Conservation (phyloP, 2,329 filamentous ascomycete species). For the Alternaria sp. region DNA sequence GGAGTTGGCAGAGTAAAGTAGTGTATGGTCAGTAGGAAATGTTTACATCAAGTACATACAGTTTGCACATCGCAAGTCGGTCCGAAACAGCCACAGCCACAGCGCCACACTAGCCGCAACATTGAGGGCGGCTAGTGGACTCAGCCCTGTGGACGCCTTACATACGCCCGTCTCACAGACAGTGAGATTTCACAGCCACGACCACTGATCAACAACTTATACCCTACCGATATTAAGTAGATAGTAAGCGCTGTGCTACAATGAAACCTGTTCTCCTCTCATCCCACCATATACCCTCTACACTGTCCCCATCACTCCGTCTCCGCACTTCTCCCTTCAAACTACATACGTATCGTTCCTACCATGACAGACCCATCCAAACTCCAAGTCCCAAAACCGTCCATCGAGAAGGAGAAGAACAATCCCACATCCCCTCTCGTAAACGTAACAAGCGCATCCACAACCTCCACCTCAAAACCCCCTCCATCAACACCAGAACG, state of each 20-base stretch:
- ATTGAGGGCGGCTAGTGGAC: not conserved
- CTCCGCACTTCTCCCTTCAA: not conserved
- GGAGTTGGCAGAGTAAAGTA: conserved; percentile 35
- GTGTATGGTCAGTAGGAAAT: not conserved
- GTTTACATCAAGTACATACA: not conserved
- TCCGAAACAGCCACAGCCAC: not conserved
- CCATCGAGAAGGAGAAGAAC: not conserved
- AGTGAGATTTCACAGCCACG: not conserved
- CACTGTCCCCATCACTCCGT: too few species aligned
- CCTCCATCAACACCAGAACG: not conserved
- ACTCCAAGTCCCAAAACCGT: not conserved
- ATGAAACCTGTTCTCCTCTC: not conserved
- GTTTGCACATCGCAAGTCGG: not conserved
- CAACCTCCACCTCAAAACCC: not conserved
- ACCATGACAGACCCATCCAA: not conserved
- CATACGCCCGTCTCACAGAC: not conserved
- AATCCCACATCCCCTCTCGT: not conserved
- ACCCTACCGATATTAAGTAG: not conserved
- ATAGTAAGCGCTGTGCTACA: not conserved
- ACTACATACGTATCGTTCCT: not conserved
- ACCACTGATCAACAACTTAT: too few species aligned
- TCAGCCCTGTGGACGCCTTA: not conserved
- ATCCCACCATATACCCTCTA: not conserved
- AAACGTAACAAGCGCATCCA: not conserved
- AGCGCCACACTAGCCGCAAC: not conserved